Evolutionary conservation across 2,329 filamentous ascomycete species (phyloP).

Genomic region (Trichoderma sp.): DNA sequence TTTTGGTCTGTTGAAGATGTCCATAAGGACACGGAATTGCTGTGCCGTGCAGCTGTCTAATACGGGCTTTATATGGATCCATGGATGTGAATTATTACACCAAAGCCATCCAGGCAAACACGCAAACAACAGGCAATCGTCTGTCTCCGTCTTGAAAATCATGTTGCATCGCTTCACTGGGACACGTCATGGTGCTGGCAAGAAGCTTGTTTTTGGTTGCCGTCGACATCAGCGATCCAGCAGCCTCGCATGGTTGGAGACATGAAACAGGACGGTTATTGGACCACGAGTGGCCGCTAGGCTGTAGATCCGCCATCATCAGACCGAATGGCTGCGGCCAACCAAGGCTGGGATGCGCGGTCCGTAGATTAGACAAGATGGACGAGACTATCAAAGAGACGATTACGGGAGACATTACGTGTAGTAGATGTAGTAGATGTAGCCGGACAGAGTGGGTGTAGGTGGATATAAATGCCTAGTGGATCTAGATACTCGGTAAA

Average conservation of each 20-base stretch:
- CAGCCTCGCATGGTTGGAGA: slow-evolving; percentile 8
- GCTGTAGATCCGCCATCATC: slow-evolving; percentile 15
- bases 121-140: neutral
- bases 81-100: neutral
- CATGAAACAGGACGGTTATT: slow-evolving; percentile 12
- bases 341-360: neutral
- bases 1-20: neutral
- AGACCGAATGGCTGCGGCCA: neutral
- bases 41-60: neutral
- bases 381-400: neutral
- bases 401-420: neutral
- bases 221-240: slow-evolving; percentile 8
- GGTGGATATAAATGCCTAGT: neutral
- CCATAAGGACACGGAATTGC: neutral
- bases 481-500: no score
- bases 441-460: neutral
- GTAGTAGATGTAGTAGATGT: neutral
- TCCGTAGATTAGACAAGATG: neutral
- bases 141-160: neutral
- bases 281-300: neutral
- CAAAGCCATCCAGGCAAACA: neutral
- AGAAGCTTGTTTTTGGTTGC: slow-evolving; percentile 17
- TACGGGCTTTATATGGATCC: neutral
- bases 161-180: neutral
- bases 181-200: slow-evolving; percentile 14